phyloP scores from a whole-genome alignment of 805 yeast genomes.

The Metschnikowia drakensbergensis region DNA sequence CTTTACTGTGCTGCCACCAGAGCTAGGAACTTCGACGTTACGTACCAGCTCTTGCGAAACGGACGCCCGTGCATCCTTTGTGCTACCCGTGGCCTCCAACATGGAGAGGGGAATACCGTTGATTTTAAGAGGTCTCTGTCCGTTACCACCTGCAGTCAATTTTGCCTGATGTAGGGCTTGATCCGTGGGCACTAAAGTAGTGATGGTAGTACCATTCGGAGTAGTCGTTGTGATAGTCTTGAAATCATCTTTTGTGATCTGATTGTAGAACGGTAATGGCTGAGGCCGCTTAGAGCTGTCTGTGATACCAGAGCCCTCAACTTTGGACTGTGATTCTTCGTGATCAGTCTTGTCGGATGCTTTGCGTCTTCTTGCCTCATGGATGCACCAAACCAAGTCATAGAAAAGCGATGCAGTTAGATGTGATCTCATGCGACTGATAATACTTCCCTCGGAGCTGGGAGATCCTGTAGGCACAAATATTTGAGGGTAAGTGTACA shows the following conservation, averaged over 20 bases:
- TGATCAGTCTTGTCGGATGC: slow-evolving; percentile 29
- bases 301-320: slow-evolving; percentile 3
- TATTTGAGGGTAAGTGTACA: slow-evolving; percentile 82
- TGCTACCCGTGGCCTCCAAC: slow-evolving; percentile 79
- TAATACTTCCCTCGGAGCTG: slow-evolving; percentile 44
- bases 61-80: slow-evolving; percentile 19
- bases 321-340: slow-evolving; percentile 5
- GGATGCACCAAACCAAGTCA: slow-evolving; percentile 91
- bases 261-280: slow-evolving; percentile 88
- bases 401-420: slow-evolving; percentile 86
- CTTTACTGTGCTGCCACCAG: neutral
- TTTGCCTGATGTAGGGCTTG: slow-evolving; percentile 64
- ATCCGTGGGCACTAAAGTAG: slow-evolving; percentile 84
- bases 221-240: slow-evolving; percentile 81
- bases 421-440: slow-evolving; percentile 87
- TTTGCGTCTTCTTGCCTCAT: slow-evolving; percentile 80
- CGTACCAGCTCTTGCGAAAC: neutral
- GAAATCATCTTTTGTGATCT: slow-evolving; percentile 84
- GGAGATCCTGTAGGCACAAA: slow-evolving; percentile 39
- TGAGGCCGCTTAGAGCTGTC: slow-evolving; percentile 39
- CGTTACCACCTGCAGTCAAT: slow-evolving; percentile 51
- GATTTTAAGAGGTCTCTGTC: slow-evolving; percentile 53
- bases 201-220: slow-evolving; percentile 88
- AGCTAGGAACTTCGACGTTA: neutral
- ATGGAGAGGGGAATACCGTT: slow-evolving; percentile 67